Evolutionary conservation across 106 monocot genomes (phyloP).

Genomic region (Dendrobium nobile): DNA sequence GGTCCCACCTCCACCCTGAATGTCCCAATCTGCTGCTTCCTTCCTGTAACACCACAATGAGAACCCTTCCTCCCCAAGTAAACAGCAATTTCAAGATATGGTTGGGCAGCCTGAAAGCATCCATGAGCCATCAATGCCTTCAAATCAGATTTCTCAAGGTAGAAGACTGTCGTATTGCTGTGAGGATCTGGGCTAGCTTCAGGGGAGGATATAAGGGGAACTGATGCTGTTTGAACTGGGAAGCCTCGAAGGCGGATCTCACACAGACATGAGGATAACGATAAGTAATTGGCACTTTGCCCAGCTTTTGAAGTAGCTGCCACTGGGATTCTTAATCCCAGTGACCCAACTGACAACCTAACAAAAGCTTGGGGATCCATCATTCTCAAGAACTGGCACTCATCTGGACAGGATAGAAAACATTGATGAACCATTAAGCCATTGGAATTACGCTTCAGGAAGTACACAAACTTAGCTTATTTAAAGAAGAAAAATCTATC

Average conservation of each 20-base stretch:
- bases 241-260: slow-evolving; percentile 69
- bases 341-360: slow-evolving; percentile 71
- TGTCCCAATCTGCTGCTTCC: slow-evolving; percentile 49
- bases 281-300: neutral
- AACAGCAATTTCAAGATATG: slow-evolving; percentile 58
- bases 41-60: slow-evolving; percentile 33
- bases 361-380: slow-evolving; percentile 90
- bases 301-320: slow-evolving; percentile 18
- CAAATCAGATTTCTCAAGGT: slow-evolving; percentile 70
- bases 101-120: slow-evolving; percentile 40
- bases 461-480: neutral
- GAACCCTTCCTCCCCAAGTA: slow-evolving; percentile 27
- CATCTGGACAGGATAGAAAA: slow-evolving; percentile 17
- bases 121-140: slow-evolving; percentile 30
- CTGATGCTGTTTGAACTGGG: slow-evolving; percentile 55
- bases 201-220: slow-evolving; percentile 44
- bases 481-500: neutral
- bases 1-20: slow-evolving; percentile 55
- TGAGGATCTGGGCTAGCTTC: slow-evolving; percentile 43
- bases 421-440: neutral
- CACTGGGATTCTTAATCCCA: slow-evolving; percentile 52
- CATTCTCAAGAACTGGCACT: slow-evolving; percentile 18
- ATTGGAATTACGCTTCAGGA: neutral
- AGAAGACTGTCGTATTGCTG: slow-evolving; percentile 45
- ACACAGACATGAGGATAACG: slow-evolving; percentile 30